Conservation (phyloP, 371 early-diverging fungal genomes). For the Lichtheimia hyalospora region DNA sequence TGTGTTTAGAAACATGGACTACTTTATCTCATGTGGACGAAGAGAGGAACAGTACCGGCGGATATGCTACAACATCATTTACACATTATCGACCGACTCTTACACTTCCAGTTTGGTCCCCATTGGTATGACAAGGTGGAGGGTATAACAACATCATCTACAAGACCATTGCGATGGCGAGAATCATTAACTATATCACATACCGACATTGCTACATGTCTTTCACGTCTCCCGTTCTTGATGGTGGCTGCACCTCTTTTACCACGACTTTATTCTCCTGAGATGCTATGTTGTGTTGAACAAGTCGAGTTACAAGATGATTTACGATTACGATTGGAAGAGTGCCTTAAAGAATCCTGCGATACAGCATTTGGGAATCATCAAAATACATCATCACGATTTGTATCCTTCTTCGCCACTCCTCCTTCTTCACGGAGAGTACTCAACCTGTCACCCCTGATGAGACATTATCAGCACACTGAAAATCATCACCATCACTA, state of each 20-base stretch:
- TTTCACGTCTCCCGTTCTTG: constrained; percentile 29
- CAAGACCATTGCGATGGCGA: constrained; percentile 2
- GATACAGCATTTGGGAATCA: constrained; percentile 15
- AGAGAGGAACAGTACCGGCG: constrained; percentile 23
- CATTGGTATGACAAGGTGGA: constrained; percentile 36
- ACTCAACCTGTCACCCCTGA: constrained; percentile 6
- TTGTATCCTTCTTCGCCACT: constrained; percentile 24
- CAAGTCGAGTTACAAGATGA: constrained; percentile 45
- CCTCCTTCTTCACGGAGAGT: constrained; percentile 11
- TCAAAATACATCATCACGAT: constrained; percentile 9
- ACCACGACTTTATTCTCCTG: constrained; percentile 18
- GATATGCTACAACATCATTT: constrained; percentile 37
- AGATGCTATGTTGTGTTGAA: constrained; percentile 34
- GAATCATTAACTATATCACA: constrained; percentile 4
- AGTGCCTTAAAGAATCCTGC: constrained; percentile 26
- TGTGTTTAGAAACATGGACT: constrained; percentile 27
- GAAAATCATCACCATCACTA: background rate
- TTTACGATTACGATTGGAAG: constrained; percentile 25
- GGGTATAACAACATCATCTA: constrained; percentile 6
- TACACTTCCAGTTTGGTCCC: constrained; percentile 45
- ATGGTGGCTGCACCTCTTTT: constrained; percentile 1
- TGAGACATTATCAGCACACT: background rate
- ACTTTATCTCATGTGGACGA: constrained; percentile 34
- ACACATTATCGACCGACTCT: constrained; percentile 28
- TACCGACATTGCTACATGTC: constrained; percentile 17